Evolutionary conservation across 306 rosid genomes (phyloP), one percentile per base, ranked within the genome.

Genomic region (Cercis canadensis): DNA sequence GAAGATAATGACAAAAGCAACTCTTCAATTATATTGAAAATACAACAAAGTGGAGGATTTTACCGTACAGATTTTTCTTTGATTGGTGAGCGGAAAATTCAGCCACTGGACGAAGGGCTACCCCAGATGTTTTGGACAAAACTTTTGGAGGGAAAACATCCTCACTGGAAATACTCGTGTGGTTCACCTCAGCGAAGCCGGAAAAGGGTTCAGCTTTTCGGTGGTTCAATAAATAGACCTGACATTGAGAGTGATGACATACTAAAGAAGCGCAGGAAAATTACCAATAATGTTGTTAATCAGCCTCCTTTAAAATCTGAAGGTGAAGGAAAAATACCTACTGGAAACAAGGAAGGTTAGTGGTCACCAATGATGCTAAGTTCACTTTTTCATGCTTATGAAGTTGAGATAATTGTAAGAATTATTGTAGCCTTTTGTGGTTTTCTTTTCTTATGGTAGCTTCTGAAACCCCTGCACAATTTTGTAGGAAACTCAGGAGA

Each of bases 101-200:
- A 79, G 57, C 52, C 69, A 13, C 63, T 21, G 24, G 87, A 84
- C 34, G 82, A 85, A 75, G 85, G 69, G 54, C 65, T 82, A n/a
- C 83, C 90, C 49, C 86, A 65, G 65, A 3, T 70, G 33, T 94
- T 89, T 74, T 94, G 99, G 99, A 55, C 80, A 50, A 80, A 87
- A 67, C 72, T 94, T 51, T 82, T 89, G 43, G 94, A 81, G 39
- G 91, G 87, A 66, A 89, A 83, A 84, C 76, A 67, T 64, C 91
- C 88, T 70, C 80, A 2, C 55, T 91, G 97, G 99, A 94, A 86
- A 74, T 89, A 83, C 80, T 56, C 65, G 53, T 49, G 49, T 47
- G 76, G 75, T 81, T 80, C 82, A 40, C 81, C 88, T 56, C 92
- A 80, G 65, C 83, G 99, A 70, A 94, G 77, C 72, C 77, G 99